These are phyloP conservation scores for Penicillium odoratum DNA, from an alignment of 495 filamentous ascomycete genomes.

Conservation along the genomic window DNA sequence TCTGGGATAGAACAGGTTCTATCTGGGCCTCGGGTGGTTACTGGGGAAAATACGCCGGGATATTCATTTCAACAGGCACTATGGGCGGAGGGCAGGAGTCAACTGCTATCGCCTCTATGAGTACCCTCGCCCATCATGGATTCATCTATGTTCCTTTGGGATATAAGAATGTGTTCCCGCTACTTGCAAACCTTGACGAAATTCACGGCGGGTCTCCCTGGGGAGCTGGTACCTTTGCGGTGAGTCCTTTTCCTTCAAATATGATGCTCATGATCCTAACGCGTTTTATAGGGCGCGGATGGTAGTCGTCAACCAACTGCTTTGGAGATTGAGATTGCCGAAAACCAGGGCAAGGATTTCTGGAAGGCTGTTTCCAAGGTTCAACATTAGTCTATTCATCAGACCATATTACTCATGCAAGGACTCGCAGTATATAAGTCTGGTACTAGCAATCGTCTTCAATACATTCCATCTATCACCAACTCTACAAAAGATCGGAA, in stretches of 20 bases:
- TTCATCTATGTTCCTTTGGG: slow-evolving; percentile 94
- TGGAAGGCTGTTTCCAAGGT: slow-evolving; percentile 74
- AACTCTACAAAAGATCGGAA: no score
- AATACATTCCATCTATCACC: no score
- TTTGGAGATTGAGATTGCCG: slow-evolving; percentile 75
- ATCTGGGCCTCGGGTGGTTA: slow-evolving; percentile 71
- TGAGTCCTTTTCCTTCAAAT: slow-evolving; percentile 32
- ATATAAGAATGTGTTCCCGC: slow-evolving; percentile 75
- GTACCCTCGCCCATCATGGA: slow-evolving; percentile 89
- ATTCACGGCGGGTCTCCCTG: slow-evolving; percentile 84
- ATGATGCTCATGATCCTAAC: background rate
- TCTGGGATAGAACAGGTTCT: slow-evolving; percentile 80
- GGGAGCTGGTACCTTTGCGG: slow-evolving; percentile 93
- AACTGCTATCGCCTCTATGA: slow-evolving; percentile 78
- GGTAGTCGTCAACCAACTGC: slow-evolving; percentile 77
- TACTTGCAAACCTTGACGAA: slow-evolving; percentile 68
- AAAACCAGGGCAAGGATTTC: slow-evolving; percentile 80
- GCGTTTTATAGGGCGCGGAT: slow-evolving; percentile 50
- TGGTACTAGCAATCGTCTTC: no score
- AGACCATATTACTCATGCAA: no score
- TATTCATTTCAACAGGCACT: slow-evolving; percentile 84
- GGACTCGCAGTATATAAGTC: no score
- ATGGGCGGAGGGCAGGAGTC: slow-evolving; percentile 91
- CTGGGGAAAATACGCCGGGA: slow-evolving; percentile 87
- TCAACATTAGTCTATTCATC: background rate